Base-by-base conservation (phyloP, 148 eudicot genomes). In the Silene conica region DNA sequence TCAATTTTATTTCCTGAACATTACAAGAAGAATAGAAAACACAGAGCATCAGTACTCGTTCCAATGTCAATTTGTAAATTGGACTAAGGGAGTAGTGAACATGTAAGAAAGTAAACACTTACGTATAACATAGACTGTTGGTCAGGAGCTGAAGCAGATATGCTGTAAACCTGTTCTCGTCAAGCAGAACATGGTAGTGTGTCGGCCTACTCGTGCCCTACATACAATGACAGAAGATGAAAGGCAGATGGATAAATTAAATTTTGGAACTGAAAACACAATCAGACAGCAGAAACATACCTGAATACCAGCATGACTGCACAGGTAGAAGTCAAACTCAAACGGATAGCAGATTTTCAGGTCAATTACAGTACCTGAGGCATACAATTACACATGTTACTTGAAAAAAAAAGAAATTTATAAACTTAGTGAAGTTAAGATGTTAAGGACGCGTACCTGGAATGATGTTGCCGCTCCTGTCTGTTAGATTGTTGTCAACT, bases 161-260 rank as follows among this genome's bases (percentile, higher is more conserved):
- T 0, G 97, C 88, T 22, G 83, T 76, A 72, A 93, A 91, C 0
- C 71, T 68, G 78, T 93, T 93, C 73, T 93, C 98, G 68, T 93
- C 98, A 57, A 48, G 80, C 10, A 93, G 71, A 5, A 93, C 97
- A 65, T 93, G 98, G 65, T 93, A 93, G 76, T 93, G 97, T 0
- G 95, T 78, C 0, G 98, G 98, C 6, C 98, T 74, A 77, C 98
- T 94, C 0, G 98, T 94, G 3, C 98, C 98, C 98, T 94, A 71
- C 31, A 60, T 15, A 22, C 60, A 67, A 59, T 16, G 23, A 65
- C n/a, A 28, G 26, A 14, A 41, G 21, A 4, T 48, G 3, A 74
- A 7, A 15, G 25, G 15, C 50, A 14, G 63, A 45, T 6, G 61
- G 6, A 43, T 50, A 15, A 41, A 3, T 31, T 31, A 13, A 13